Percentiles rank a stretch among this genome's conserved stretches.
phyloP scores from a whole-genome alignment of 768 basidiomycete genomes.

The Clavulina sp. region DNA sequence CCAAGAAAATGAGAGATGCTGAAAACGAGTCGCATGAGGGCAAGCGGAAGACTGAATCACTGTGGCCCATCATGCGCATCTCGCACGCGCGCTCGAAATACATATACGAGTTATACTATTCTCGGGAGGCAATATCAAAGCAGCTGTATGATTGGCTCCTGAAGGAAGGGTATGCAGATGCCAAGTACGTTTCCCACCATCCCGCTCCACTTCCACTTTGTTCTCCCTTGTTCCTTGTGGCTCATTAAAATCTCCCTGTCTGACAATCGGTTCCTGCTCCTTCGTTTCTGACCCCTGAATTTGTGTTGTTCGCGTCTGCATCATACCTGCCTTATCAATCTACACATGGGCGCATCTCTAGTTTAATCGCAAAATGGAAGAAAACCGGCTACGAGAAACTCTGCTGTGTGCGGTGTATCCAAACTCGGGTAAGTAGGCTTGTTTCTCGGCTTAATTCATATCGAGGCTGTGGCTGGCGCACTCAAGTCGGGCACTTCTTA shows the following conservation, averaged over 20 bases:
- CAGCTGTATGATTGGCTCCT: constrained; percentile 93
- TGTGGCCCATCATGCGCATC: constrained; percentile 98
- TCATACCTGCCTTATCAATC: constrained; percentile 1
- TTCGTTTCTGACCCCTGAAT: no score
- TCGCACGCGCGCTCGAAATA: constrained; percentile 91
- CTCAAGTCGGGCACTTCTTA: no score
- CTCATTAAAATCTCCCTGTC: neutral
- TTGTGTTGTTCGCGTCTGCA: no score
- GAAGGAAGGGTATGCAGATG: constrained; percentile 93
- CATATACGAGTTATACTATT: constrained; percentile 97
- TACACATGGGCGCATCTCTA: constrained; percentile 18
- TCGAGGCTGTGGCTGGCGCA: neutral
- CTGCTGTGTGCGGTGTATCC: constrained; percentile 92
- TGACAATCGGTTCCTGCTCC: neutral
- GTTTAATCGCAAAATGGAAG: constrained; percentile 98
- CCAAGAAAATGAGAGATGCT: constrained; percentile 97
- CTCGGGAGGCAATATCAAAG: constrained; percentile 84
- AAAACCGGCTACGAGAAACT: constrained; percentile 96
- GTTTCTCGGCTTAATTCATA: neutral
- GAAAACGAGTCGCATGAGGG: constrained; percentile 98
- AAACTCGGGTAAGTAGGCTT: constrained; percentile 47
- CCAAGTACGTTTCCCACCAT: constrained; percentile 44
- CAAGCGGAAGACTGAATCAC: constrained; percentile 80
- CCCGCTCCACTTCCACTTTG: no score
- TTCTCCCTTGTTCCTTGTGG: neutral